A percentile compares a stretch with the other conserved stretches of the same genome.
Conservation (phyloP, 352 stramenopile species). For the Globisporangium solare region DNA sequence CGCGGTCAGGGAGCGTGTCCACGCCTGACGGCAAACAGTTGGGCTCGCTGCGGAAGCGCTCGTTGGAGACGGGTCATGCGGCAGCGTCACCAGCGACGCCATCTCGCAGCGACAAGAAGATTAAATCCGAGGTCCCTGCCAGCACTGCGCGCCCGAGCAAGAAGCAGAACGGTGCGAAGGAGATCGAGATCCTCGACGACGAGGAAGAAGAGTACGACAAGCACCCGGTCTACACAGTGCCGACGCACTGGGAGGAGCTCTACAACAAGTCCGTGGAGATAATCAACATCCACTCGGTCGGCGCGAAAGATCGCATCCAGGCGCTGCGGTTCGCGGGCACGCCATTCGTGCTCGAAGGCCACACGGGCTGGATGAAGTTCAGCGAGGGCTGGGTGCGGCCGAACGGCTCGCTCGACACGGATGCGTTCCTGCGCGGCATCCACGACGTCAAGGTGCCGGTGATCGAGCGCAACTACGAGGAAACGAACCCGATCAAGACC, state of each 20-base stretch:
- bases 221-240: conserved; percentile 60
- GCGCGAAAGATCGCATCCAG: conserved; percentile 53
- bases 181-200: conserved; percentile 8
- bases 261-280: conserved; percentile 59
- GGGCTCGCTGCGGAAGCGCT: conserved; percentile 24
- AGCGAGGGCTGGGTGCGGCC: conserved; percentile 56
- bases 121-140: conserved; percentile 1
- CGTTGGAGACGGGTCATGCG: conserved; percentile 17
- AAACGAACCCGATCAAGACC: conserved; percentile 73
- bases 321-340: conserved; percentile 62
- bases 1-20: conserved; percentile 21
- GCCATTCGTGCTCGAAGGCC: conserved; percentile 67
- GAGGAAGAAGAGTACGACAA: conserved; percentile 26
- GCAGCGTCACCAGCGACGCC: not conserved
- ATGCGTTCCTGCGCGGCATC: conserved; percentile 58
- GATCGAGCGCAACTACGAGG: conserved; percentile 76
- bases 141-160: conserved; percentile 3
- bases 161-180: conserved; percentile 9
- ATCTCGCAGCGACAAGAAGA: conserved; percentile 12
- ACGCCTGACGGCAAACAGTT: conserved; percentile 23
- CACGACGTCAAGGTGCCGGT: conserved; percentile 78
- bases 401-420: conserved; percentile 47
- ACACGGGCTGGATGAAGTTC: conserved; percentile 63
- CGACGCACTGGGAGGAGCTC: conserved; percentile 67
- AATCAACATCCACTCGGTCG: conserved; percentile 53